These are phyloP conservation scores for Verticillium klebahnii DNA, from an alignment of 2,329 filamentous ascomycete genomes.

Conservation along the genomic window DNA sequence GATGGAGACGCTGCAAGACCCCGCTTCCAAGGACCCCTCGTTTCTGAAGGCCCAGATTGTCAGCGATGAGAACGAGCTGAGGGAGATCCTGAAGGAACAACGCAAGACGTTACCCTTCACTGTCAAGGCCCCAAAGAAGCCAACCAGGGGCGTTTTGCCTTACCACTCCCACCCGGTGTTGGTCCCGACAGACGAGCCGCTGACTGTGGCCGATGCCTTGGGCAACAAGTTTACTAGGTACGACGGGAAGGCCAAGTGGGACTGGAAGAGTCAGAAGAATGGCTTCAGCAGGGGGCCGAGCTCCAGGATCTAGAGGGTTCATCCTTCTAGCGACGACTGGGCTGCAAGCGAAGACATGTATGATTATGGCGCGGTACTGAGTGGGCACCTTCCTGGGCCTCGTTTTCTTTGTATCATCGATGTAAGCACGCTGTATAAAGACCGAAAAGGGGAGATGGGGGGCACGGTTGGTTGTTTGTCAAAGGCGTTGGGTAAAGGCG, in stretches of 20 bases:
- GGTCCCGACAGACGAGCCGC: slow-evolving; percentile 28
- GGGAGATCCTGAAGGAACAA: slow-evolving; percentile 62
- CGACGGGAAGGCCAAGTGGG: slow-evolving; percentile 8
- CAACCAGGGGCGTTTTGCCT: slow-evolving; percentile 22
- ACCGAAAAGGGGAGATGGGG: not conserved
- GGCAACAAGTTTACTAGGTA: slow-evolving; percentile 10
- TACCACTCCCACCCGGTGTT: slow-evolving; percentile 28
- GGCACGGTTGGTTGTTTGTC: not conserved
- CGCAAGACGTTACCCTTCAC: slow-evolving; percentile 29
- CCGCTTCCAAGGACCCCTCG: slow-evolving; percentile 39
- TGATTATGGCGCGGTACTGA: not conserved
- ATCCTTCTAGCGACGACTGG: not conserved
- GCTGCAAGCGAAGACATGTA: not conserved
- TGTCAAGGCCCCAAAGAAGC: slow-evolving; percentile 16
- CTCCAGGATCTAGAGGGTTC: slow-evolving; percentile 7
- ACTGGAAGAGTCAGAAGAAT: slow-evolving; percentile 12
- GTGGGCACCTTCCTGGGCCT: not conserved
- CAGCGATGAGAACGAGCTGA: slow-evolving; percentile 67
- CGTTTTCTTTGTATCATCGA: not conserved
- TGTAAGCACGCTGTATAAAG: not conserved
- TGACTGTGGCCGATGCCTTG: slow-evolving; percentile 30
- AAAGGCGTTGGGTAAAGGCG: not conserved
- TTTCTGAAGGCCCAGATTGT: slow-evolving; percentile 86
- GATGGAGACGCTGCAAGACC: slow-evolving; percentile 65
- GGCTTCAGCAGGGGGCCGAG: slow-evolving; percentile 9